These are phyloP conservation scores for Phytophthora lateralis DNA, from an alignment of 352 stramenopile genomes.

Conservation along the genomic window DNA sequence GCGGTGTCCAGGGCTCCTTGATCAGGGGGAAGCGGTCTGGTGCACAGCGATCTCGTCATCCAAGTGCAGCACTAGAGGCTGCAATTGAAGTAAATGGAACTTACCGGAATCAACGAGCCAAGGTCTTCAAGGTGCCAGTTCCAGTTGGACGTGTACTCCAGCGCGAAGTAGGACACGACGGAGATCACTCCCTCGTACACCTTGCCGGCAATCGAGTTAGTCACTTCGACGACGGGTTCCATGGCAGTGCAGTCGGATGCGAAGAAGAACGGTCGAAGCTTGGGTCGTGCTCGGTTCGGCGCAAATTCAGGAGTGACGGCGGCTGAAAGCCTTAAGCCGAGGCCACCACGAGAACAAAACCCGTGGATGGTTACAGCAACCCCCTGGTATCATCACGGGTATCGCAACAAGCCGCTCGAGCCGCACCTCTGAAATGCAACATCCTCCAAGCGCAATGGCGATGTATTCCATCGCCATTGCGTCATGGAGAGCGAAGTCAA, in stretches of 20 bases:
- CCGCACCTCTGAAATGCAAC: slow-evolving; percentile 21
- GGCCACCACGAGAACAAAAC: background rate
- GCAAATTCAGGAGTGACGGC: slow-evolving; percentile 25
- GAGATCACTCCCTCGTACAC: slow-evolving; percentile 31
- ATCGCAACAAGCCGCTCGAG: slow-evolving; percentile 17
- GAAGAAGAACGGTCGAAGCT: background rate
- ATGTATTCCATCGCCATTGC: too few species aligned
- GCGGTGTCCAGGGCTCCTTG: background rate
- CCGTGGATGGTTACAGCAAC: slow-evolving; percentile 6
- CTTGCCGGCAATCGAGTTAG: slow-evolving; percentile 22
- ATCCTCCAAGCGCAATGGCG: background rate
- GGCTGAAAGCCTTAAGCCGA: background rate
- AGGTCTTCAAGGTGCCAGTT: slow-evolving; percentile 36
- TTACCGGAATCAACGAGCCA: slow-evolving; percentile 24
- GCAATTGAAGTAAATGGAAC: background rate
- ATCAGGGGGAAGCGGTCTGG: slow-evolving; percentile 9
- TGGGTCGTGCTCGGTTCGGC: background rate
- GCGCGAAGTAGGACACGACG: slow-evolving; percentile 28
- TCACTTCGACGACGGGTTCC: slow-evolving; percentile 14
- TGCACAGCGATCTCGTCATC: background rate
- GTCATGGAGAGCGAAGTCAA: background rate
- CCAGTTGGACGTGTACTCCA: slow-evolving; percentile 38
- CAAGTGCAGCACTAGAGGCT: background rate
- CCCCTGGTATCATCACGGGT: slow-evolving; percentile 23
- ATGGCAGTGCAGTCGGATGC: background rate